A percentile compares a stretch with the other conserved stretches of the same genome.
phyloP scores from a whole-genome alignment of 2,329 filamentous ascomycete genomes.

The Teratosphaeria gauchensis region DNA sequence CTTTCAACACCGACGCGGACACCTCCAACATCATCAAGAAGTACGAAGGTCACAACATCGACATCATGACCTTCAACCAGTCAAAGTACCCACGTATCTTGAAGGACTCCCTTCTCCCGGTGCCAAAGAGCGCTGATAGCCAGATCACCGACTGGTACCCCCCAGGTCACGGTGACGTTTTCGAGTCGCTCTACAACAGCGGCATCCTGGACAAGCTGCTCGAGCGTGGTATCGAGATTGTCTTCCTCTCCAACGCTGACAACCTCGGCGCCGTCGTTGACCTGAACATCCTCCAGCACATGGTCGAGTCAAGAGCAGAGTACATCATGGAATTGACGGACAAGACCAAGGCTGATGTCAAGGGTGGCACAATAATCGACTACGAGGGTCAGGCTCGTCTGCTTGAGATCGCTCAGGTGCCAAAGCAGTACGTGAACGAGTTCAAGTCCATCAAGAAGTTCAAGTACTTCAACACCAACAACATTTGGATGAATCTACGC shows the following conservation, averaged over 20 bases:
- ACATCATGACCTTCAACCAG: conserved; percentile 99
- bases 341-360: conserved; percentile 99
- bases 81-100: conserved; percentile 95
- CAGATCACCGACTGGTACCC: conserved; percentile 96
- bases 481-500: conserved; percentile 98
- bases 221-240: conserved; percentile 87
- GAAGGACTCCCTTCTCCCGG: conserved; percentile 95
- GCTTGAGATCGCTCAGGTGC: conserved; percentile 96
- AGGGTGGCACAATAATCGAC: conserved; percentile 99
- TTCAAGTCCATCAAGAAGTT: conserved; percentile 99
- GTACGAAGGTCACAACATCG: conserved; percentile 99
- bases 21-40: conserved; percentile 99
- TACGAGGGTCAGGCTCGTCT: conserved; percentile 95
- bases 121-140: conserved; percentile 80
- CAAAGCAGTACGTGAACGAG: conserved; percentile 99
- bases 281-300: conserved; percentile 96
- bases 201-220: conserved; percentile 95
- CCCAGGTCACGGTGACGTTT: conserved; percentile 97
- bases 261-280: conserved; percentile 97
- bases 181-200: conserved; percentile 99
- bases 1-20: conserved; percentile 98
- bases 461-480: conserved; percentile 99
- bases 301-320: conserved; percentile 93
- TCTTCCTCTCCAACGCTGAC: conserved; percentile 98
- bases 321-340: conserved; percentile 99